Conservation (phyloP, 73 alveolate genomes). For the Paraurostyla sp. region DNA sequence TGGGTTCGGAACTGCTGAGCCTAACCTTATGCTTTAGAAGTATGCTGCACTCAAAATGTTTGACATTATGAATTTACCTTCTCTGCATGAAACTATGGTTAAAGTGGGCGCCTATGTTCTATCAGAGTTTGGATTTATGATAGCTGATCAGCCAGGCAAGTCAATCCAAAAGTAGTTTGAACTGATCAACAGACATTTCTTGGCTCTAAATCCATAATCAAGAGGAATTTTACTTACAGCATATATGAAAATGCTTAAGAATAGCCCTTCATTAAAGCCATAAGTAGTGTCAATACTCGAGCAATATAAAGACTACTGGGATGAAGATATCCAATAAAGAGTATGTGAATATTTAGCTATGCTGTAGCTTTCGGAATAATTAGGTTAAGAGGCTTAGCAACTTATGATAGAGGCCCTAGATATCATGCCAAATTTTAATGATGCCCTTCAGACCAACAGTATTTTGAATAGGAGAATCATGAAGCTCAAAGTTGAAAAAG, state of each 20-base stretch:
- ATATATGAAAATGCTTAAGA: conserved; percentile 90
- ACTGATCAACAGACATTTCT: conserved; percentile 84
- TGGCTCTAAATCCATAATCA: conserved; percentile 83
- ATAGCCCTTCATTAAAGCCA: conserved; percentile 82
- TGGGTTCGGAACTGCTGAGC: conserved; percentile 96
- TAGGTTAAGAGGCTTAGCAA: conserved; percentile 80
- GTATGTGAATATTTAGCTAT: conserved; percentile 93
- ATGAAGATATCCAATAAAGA: conserved; percentile 98
- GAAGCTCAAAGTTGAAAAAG: conserved; percentile 62
- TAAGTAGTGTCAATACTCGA: conserved; percentile 88
- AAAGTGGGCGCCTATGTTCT: conserved; percentile 94
- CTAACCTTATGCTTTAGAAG: conserved; percentile 87
- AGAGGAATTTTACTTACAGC: conserved; percentile 92
- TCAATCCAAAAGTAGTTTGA: conserved; percentile 83
- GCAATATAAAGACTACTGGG: conserved; percentile 94
- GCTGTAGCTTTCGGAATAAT: conserved; percentile 72
- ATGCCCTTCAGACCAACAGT: conserved; percentile 73
- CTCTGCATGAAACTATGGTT: conserved; percentile 96
- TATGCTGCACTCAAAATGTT: conserved; percentile 95
- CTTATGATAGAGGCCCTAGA: conserved; percentile 87
- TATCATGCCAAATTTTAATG: conserved; percentile 94
- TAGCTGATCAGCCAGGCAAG: conserved; percentile 78
- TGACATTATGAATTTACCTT: conserved; percentile 82
- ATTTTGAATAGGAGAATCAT: conserved; percentile 78
- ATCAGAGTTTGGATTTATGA: conserved; percentile 93